Evolutionary conservation across 2,329 filamentous ascomycete species (phyloP).

Genomic region (Cadophora sp.): DNA sequence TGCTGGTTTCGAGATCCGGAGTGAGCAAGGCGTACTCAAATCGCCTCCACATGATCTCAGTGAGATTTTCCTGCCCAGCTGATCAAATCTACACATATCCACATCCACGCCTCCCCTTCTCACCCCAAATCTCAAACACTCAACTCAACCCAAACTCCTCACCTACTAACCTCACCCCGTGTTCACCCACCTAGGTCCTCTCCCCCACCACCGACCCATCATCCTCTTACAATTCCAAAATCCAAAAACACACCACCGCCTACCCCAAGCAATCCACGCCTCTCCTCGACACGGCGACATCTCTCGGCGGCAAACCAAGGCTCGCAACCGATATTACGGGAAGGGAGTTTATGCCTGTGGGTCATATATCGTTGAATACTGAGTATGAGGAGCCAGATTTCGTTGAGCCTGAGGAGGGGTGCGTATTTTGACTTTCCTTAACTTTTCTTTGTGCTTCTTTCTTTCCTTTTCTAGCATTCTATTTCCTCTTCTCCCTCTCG

Average conservation of each 20-base stretch:
- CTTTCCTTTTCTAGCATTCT: background rate
- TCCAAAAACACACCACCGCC: conserved; percentile 24
- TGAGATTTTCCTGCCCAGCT: no score
- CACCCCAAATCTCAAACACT: background rate
- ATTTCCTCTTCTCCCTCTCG: no score
- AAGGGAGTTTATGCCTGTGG: conserved; percentile 36
- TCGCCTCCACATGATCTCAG: no score
- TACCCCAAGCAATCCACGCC: conserved; percentile 33
- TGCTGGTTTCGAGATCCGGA: no score
- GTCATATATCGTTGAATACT: conserved; percentile 38
- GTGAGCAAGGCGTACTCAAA: no score
- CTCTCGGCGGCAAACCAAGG: conserved; percentile 25
- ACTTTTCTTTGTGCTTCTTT: background rate
- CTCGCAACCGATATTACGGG: conserved; percentile 10
- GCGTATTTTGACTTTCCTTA: background rate
- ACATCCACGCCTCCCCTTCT: background rate
- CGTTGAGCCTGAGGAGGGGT: conserved; percentile 13
- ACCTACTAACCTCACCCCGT: background rate
- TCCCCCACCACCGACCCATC: conserved; percentile 9
- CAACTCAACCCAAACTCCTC: background rate
- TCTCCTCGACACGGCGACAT: conserved; percentile 32
- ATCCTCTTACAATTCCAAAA: background rate
- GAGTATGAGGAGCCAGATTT: conserved; percentile 19
- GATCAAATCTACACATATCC: no score
- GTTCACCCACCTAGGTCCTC: conserved; percentile 17